These are phyloP conservation scores for Ceratobasidium sp. DNA, from an alignment of 1,284 basidiomycete species.

Conservation along the genomic window DNA sequence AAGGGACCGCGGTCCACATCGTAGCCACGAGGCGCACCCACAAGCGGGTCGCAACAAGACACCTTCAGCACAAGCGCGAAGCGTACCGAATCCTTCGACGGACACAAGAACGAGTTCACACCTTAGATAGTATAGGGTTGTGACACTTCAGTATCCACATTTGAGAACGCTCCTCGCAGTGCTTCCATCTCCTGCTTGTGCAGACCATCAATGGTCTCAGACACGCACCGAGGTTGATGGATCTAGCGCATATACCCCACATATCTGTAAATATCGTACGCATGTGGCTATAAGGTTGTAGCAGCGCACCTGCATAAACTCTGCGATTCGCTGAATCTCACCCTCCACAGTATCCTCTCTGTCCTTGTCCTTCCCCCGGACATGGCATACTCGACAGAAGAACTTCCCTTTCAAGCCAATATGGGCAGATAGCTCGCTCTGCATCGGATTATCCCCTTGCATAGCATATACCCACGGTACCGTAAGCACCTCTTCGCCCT, in stretches of 20 bases:
- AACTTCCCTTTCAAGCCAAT: conserved; percentile 59
- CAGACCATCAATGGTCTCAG: neutral
- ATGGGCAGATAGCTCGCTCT: conserved; percentile 62
- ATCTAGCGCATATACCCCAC: too few species aligned
- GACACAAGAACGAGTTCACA: too few species aligned
- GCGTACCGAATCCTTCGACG: too few species aligned
- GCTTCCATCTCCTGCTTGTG: neutral
- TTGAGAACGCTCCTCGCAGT: neutral
- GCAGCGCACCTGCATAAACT: conserved; percentile 11
- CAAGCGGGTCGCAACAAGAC: too few species aligned
- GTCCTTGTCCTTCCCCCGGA: conserved; percentile 52
- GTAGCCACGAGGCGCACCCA: too few species aligned
- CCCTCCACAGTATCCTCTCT: neutral
- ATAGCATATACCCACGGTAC: conserved; percentile 57
- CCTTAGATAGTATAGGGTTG: too few species aligned
- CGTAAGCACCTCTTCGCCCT: conserved; percentile 57
- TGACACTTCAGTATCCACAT: neutral
- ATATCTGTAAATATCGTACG: too few species aligned
- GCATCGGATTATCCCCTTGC: conserved; percentile 64
- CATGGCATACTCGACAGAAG: conserved; percentile 60
- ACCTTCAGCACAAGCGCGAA: too few species aligned
- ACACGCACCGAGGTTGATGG: neutral
- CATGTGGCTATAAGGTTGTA: too few species aligned
- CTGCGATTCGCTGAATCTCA: neutral
- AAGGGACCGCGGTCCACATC: too few species aligned